Evolutionary conservation across 2,329 filamentous ascomycete genomes (phyloP), one percentile per base, ranked within the genome.

Genomic region (Sclerotinia minor): DNA sequence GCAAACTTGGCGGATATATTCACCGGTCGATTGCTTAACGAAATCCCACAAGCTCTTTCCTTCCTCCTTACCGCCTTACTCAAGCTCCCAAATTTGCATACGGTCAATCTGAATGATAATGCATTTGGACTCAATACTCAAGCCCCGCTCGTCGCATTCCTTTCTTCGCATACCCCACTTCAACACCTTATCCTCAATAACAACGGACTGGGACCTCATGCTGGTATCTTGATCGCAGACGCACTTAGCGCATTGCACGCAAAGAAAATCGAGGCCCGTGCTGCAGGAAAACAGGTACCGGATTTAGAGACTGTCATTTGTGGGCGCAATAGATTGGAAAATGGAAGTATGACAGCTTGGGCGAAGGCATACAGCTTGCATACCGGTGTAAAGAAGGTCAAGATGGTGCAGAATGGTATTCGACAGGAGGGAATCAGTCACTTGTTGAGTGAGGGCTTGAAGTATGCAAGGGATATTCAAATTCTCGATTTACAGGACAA

Each of bases 381-480:
- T 78, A 88, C 85, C 72, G 89, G 90, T 68, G 86, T 99, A 71
- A 91, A 89, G 80, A 88, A 88, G 69, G 87, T 99, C 73, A 96
- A 94, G 84, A 98, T 99, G 95, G 92, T 96, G 35, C 95, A 98
- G 80, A 98, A 99, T 78, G 95, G 95, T 64, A 99, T 99, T 74
- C 87, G 95, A 54, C 92, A 94, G 77, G 93, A 98, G 79, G 95
- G 95, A 69, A 95, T 98, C 76, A 89, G 89, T 59, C 85, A 90
- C 72, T 83, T 99, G 67, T 82, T 99, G 71, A 88, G 86, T 69
- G 84, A 94, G 65, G 95, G 95, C 70, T 83, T 99, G 65, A 86
- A 84, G 71, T 84, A 92, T 75, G 87, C 92, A 63, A 83, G 82
- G 44, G 81, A 83, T 55, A 84, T 99, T 67, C 83, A 89, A 77